Evolutionary conservation across 306 rosid genomes (phyloP), one percentile per base, ranked within the genome.

Genomic region (Comarum palustre): DNA sequence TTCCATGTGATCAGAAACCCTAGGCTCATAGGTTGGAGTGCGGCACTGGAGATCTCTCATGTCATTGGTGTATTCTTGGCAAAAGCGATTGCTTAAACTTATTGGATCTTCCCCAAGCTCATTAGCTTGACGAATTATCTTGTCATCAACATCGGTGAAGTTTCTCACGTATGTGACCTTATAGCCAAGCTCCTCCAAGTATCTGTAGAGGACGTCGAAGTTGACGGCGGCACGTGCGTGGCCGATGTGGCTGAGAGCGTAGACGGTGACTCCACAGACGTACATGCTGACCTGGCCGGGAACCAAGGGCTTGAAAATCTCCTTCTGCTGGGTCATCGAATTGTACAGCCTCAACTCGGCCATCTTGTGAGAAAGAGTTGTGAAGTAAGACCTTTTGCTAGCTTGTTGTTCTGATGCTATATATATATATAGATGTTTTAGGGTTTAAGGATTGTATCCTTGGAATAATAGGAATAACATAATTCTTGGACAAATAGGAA

Each of bases 91-190:
- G 73, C 99, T 94, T 70, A 94, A 74, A 27, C 66, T 68, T 66
- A 94, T 75, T 20, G 96, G 99, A 75, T 94, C 88, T 77, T 91
- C 97, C 31, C 91, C 95, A 54, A 65, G 68, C 72, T 94, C 95
- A 87, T 90, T 91, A 52, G 97, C 92, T 32, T 91, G 92, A 65
- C 83, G 86, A 74, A 91, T 91, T 71, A 94, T 94, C 99, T 94
- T 94, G 85, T 94, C 99, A 82, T 94, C 99, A 51, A 91, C 99
- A 82, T 94, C 97, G 10, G 99, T 94, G 79, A 94, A 94, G 73
- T 94, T 94, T 81, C 99, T 90, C 68, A 94, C 95, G 70, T 91
- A 94, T 0, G 93, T 90, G 29, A 94, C 95, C 82, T 89, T 89
- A 73, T 91, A 94, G 17, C 96, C 93, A 85, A 90, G 66, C 77